These are phyloP conservation scores for Tolypocladium guangdongense DNA, from an alignment of 2,329 filamentous ascomycete species.

Conservation along the genomic window DNA sequence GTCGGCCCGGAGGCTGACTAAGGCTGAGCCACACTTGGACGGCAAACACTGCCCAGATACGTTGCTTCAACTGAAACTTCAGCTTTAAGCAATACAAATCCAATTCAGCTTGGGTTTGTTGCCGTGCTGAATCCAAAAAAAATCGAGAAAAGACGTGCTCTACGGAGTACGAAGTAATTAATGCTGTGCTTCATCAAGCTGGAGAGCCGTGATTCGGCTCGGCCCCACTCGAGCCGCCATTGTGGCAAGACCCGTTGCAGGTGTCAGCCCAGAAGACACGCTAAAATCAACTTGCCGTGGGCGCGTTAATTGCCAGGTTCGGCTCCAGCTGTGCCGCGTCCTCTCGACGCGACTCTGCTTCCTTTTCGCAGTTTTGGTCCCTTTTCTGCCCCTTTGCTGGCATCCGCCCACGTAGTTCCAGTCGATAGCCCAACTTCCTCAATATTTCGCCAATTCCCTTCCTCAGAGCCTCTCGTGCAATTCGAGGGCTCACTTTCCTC, in stretches of 20 bases:
- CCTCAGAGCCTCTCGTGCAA: constrained; percentile 3
- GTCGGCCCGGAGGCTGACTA: constrained; percentile 1
- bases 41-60: background rate
- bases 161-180: too few species aligned
- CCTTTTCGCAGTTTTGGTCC: background rate
- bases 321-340: constrained; percentile 1
- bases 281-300: background rate
- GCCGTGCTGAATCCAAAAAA: background rate
- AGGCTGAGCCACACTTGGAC: too few species aligned
- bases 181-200: background rate
- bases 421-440: constrained; percentile 1
- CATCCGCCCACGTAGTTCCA: background rate
- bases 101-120: too few species aligned
- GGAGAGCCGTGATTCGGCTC: background rate
- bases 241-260: too few species aligned
- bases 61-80: too few species aligned
- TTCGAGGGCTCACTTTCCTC: constrained; percentile 4
- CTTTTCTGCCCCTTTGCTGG: too few species aligned
- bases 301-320: constrained; percentile 5
- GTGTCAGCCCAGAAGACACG: too few species aligned
- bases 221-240: background rate
- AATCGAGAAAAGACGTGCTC: background rate
- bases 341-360: background rate
- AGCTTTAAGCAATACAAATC: too few species aligned
- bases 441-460: constrained; percentile 9